Evolutionary conservation across 2,329 filamentous ascomycete genomes (phyloP), one percentile per base, ranked within the genome.

Genomic region (Trichoderma cornu-damae): DNA sequence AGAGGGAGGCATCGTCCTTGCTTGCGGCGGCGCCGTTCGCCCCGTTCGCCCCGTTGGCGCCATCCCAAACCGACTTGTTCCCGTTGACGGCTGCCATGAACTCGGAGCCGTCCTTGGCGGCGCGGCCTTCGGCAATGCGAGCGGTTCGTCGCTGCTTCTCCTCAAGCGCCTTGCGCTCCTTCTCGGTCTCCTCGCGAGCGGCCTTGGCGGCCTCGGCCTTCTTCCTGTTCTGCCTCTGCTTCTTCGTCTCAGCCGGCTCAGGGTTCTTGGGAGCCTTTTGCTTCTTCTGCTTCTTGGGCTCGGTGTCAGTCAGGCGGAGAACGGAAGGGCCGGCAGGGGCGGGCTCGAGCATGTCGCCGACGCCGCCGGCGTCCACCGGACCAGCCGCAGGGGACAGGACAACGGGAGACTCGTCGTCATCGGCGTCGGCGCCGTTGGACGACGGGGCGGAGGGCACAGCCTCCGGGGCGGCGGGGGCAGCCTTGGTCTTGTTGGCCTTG

Each of bases 261-360:
- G 82, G 78, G 38, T 79, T 76, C 75, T 86, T 83, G 63, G 78
- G 74, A 66, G 81, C 77, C 74, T 85, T 85, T 61, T 79, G 75
- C 73, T 86, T 85, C 73, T 86, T 85, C 61, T 82, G 77, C 74
- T 86, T 82, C 68, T 80, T 74, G 79, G 84, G 69, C 74, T 81
- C 67, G 73, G 82, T 69, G 61, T 86, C 85, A 55, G 88, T 94
- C 62, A 97, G 78, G 61, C 89, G 89, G 61, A 96, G 78, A 47
- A 95, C 84, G 0, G 86, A 85, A 22, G 90, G 88, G 54, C 84
- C 87, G 37, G 84, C 70, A 2, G 82, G 72, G 42, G 82, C 74
- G 38, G 87, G 78, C 73, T 96, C 91, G 14, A 97, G 85, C 93
- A 97, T 97, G 73, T 96, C 93, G 55, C 88, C 88, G 58, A 96